These are phyloP conservation scores for Wickerhamiella allomyrinae DNA, from an alignment of 805 yeast genomes.

Conservation along the genomic window DNA sequence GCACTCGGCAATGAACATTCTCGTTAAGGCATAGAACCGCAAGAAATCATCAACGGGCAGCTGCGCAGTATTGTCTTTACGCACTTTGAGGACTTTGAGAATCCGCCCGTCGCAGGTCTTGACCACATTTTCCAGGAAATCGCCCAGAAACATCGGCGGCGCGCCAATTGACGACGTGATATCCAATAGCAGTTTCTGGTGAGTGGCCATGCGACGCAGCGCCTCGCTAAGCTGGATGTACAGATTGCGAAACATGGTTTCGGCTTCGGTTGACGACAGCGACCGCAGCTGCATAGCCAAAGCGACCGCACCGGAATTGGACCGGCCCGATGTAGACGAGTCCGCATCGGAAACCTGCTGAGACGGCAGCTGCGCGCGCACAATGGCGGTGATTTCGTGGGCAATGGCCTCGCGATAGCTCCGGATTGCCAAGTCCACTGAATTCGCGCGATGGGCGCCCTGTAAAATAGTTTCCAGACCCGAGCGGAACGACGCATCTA, in stretches of 20 bases:
- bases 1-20: slow-evolving; percentile 65
- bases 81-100: slow-evolving; percentile 60
- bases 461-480: slow-evolving; percentile 35
- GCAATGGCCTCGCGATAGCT: slow-evolving; percentile 55
- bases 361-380: slow-evolving; percentile 47
- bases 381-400: slow-evolving; percentile 57
- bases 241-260: slow-evolving; percentile 46
- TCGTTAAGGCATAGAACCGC: slow-evolving; percentile 48
- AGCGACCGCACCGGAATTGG: background rate
- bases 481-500: background rate
- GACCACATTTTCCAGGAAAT: slow-evolving; percentile 51
- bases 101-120: slow-evolving; percentile 61
- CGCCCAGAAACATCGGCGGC: slow-evolving; percentile 46
- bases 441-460: slow-evolving; percentile 49
- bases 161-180: slow-evolving; percentile 39
- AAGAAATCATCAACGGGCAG: slow-evolving; percentile 48
- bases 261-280: slow-evolving; percentile 63
- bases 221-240: slow-evolving; percentile 57
- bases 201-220: slow-evolving; percentile 55
- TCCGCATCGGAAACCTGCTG: slow-evolving; percentile 3
- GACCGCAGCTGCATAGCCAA: slow-evolving; percentile 38
- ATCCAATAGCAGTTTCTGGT: slow-evolving; percentile 67
- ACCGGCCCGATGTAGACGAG: background rate
- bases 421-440: slow-evolving; percentile 44
- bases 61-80: slow-evolving; percentile 55